A percentile compares a stretch with the other conserved stretches of the same genome.
These are phyloP conservation scores for Chalciporus chontae DNA, from an alignment of 768 basidiomycete species.

Conservation along the genomic window DNA sequence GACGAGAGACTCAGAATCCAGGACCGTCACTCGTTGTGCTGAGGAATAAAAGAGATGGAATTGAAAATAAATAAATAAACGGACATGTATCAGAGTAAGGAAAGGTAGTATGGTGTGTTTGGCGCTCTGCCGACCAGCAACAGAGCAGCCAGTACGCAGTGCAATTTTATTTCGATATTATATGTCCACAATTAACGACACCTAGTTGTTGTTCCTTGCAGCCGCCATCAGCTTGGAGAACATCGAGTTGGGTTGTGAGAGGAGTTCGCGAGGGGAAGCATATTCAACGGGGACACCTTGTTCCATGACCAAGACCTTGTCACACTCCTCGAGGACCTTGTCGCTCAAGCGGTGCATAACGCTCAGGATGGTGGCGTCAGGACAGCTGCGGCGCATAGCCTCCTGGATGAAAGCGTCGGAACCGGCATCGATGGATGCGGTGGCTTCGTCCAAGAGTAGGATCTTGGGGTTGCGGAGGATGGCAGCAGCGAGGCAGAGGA, in stretches of 20 bases:
- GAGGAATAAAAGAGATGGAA: too few relatives aligned
- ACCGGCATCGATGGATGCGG: constrained; percentile 78
- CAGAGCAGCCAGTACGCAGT: constrained; percentile 14
- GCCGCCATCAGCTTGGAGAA: constrained; percentile 29
- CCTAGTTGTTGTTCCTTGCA: constrained; percentile 15
- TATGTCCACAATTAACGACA: not conserved
- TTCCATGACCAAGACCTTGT: constrained; percentile 38
- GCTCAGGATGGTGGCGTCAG: constrained; percentile 26
- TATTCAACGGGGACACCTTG: constrained; percentile 28
- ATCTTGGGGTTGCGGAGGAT: constrained; percentile 31
- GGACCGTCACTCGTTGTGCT: too few relatives aligned
- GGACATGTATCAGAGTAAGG: too few relatives aligned
- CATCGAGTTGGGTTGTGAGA: constrained; percentile 23
- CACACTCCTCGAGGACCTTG: constrained; percentile 26
- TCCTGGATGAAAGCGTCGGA: constrained; percentile 68
- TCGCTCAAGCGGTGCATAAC: constrained; percentile 32
- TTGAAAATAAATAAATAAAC: too few relatives aligned
- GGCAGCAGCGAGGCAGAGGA: constrained; percentile 54
- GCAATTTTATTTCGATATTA: constrained; percentile 8
- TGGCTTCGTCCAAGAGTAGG: constrained; percentile 31
- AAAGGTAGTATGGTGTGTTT: too few relatives aligned
- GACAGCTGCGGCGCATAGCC: constrained; percentile 30
- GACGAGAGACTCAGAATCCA: too few relatives aligned
- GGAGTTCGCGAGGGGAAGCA: constrained; percentile 21
- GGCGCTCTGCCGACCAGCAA: constrained; percentile 6